Base-by-base conservation (phyloP, 768 basidiomycete genomes). In the Mycena vitilis region DNA sequence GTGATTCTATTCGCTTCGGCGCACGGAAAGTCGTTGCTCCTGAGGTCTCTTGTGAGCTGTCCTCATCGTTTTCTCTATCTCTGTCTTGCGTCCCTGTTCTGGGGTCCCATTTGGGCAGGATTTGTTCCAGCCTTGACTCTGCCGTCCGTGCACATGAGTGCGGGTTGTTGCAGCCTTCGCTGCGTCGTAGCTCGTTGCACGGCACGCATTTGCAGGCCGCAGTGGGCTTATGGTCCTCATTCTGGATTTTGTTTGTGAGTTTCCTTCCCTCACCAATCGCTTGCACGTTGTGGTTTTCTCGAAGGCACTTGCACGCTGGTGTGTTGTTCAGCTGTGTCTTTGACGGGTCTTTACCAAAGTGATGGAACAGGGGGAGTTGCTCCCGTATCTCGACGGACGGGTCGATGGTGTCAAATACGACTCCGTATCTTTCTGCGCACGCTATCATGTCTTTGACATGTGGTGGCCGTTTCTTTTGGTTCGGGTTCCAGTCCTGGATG, bases 31-130 rank as follows among this genome's bases (percentile, higher is more conserved):
- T 1, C 22, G 4, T 1, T 38, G 4, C 8, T 4, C 8, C 1
- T 55, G 36, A 12, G 13, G 4, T 4, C 9, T 38, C 53, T 6
- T 55, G 18, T 2, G 20, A 30, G 30, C 30, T 18, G 15, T n/a
- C 20, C 1, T 20, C 34, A 0, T 37, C 13, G 2, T 36, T 3
- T 15, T 20, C 20, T 2, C n/a, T 9, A 12, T 20, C 4, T 10
- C 2, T n/a, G n/a, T n/a, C 6, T 12, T 7, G 34, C 10, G 18
- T 11, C 36, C 5, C 3, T 30, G 30, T 30, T 30, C 53, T 55
- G 4, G 53, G 53, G 53, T 55, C 53, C 53, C 53, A 53, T 53
- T 36, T 53, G 16, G 52, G 53, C n/a, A 49, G 48, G n/a, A 49
- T n/a, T 4, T n/a, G n/a, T 1, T 18, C 34, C 4, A 55, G 53